phyloP scores from a whole-genome alignment of 1,284 basidiomycete genomes.

The Vanrija pseudolonga region DNA sequence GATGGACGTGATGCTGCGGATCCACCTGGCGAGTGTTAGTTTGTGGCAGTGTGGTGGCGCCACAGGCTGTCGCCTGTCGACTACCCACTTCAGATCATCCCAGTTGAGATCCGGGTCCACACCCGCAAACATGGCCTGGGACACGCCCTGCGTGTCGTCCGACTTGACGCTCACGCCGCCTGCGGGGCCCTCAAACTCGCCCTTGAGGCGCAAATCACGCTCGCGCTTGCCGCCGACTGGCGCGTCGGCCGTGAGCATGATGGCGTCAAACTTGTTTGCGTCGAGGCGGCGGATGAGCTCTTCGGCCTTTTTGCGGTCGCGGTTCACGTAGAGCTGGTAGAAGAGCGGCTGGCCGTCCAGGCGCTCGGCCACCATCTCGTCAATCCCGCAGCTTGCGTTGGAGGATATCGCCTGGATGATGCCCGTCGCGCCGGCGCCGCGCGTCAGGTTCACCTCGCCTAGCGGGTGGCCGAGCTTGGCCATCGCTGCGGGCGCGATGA shows the following conservation, averaged over 20 bases:
- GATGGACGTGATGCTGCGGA: slow-evolving; percentile 67
- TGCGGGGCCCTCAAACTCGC: slow-evolving; percentile 43
- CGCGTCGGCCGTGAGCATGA: slow-evolving; percentile 89
- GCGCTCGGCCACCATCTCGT: slow-evolving; percentile 53
- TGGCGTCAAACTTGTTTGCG: slow-evolving; percentile 61
- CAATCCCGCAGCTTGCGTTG: slow-evolving; percentile 52
- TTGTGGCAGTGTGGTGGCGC: too few relatives aligned
- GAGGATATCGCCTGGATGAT: slow-evolving; percentile 66
- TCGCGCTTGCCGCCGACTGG: slow-evolving; percentile 81
- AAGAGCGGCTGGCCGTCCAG: slow-evolving; percentile 47
- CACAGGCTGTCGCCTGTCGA: too few relatives aligned
- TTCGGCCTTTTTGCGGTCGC: slow-evolving; percentile 52
- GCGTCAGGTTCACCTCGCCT: slow-evolving; percentile 80
- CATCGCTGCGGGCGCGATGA: slow-evolving; percentile 77
- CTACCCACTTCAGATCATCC: slow-evolving; percentile 39
- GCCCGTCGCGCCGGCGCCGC: slow-evolving; percentile 62
- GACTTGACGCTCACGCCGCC: slow-evolving; percentile 36
- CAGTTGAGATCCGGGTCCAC: slow-evolving; percentile 43
- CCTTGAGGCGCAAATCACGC: slow-evolving; percentile 58
- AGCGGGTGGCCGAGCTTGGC: slow-evolving; percentile 86
- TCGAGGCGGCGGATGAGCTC: slow-evolving; percentile 67
- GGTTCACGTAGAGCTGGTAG: slow-evolving; percentile 57
- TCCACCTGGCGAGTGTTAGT: slow-evolving; percentile 53
- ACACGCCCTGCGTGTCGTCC: slow-evolving; percentile 36
- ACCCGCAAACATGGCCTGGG: slow-evolving; percentile 42